Percentiles rank a stretch among this genome's conserved stretches.
Conservation (phyloP, 306 rosid genomes). For the Rosa chinensis region DNA sequence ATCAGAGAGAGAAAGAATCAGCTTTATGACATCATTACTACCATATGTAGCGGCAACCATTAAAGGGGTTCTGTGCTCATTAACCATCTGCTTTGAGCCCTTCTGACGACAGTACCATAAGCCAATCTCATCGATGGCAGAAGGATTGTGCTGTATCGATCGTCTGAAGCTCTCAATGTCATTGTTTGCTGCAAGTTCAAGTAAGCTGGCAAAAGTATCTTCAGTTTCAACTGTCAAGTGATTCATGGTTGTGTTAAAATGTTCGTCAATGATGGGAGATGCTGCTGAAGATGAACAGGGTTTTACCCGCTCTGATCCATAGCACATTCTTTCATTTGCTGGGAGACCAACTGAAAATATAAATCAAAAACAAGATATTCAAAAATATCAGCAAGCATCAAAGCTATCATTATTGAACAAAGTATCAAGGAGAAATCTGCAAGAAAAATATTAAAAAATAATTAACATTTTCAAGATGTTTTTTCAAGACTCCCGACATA, state of each 20-base stretch:
- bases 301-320: slow-evolving; percentile 47
- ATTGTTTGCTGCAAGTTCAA: slow-evolving; percentile 86
- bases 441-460: too few species aligned
- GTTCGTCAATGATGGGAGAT: slow-evolving; percentile 21
- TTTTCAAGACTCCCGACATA: background rate
- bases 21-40: slow-evolving; percentile 64
- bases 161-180: slow-evolving; percentile 66
- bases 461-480: too few species aligned
- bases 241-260: slow-evolving; percentile 55
- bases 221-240: slow-evolving; percentile 70
- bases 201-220: slow-evolving; percentile 74
- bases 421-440: too few species aligned
- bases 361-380: slow-evolving; percentile 15
- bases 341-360: slow-evolving; percentile 30
- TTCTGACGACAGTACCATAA: slow-evolving; percentile 79
- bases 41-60: slow-evolving; percentile 98
- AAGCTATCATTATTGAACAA: background rate
- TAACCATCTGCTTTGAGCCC: slow-evolving; percentile 88
- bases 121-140: slow-evolving; percentile 74
- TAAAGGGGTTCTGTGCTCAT: slow-evolving; percentile 75
- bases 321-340: slow-evolving; percentile 58
- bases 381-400: background rate
- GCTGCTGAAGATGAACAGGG: slow-evolving; percentile 19
- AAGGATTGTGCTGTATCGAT: slow-evolving; percentile 63
- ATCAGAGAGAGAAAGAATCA: slow-evolving; percentile 62